phyloP scores from a whole-genome alignment of 306 rosid genomes.

The Biancaea sappan region DNA sequence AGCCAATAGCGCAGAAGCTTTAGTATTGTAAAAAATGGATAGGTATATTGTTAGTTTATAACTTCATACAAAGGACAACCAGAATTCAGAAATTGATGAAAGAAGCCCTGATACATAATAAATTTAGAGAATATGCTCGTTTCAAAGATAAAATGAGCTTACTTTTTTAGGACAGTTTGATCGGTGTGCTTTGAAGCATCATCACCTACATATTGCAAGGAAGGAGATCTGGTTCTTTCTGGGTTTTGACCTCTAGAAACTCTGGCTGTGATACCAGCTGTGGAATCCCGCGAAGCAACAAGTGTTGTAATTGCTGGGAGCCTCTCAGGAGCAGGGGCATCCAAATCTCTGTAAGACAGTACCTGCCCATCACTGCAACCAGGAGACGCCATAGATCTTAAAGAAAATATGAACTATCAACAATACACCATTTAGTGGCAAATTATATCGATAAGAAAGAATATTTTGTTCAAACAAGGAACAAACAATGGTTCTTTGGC shows the following conservation, averaged over 20 bases:
- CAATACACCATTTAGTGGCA: background rate
- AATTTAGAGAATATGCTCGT: constrained; percentile 13
- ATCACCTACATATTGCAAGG: constrained; percentile 42
- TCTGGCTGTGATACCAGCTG: constrained; percentile 45
- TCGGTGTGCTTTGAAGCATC: constrained; percentile 39
- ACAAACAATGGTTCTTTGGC: background rate
- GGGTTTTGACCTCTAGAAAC: constrained; percentile 50
- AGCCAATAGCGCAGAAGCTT: constrained; percentile 16
- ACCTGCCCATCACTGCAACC: background rate
- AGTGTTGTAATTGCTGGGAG: constrained; percentile 44
- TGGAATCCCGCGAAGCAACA: constrained; percentile 51
- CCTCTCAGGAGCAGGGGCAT: constrained; percentile 47
- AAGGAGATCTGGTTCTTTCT: constrained; percentile 47
- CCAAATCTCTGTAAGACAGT: constrained; percentile 33
- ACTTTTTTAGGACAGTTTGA: constrained; percentile 49
- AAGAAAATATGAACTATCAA: constrained; percentile 35
- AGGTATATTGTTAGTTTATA: background rate
- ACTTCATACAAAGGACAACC: constrained; percentile 21
- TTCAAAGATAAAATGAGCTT: constrained; percentile 14
- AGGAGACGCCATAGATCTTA: constrained; percentile 38
- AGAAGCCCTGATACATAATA: constrained; percentile 21
- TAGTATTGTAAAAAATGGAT: constrained; percentile 10
- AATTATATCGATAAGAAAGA: background rate
- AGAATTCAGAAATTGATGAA: constrained; percentile 22
- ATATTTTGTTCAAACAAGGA: background rate